These are phyloP conservation scores for Platismatia glauca DNA, from an alignment of 495 filamentous ascomycete species.

Conservation along the genomic window DNA sequence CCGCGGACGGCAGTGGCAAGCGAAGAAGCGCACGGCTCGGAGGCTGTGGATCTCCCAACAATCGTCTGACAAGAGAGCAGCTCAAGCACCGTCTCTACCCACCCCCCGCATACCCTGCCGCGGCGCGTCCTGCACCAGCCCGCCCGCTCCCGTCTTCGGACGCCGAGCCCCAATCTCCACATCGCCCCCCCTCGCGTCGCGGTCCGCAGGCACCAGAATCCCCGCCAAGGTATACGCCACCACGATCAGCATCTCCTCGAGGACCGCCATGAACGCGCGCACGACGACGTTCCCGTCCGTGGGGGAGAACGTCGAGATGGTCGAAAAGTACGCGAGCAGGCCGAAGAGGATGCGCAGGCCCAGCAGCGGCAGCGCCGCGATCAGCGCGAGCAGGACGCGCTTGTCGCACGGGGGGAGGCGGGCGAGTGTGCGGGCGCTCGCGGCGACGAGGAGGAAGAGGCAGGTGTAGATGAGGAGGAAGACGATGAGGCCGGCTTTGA, in stretches of 20 bases:
- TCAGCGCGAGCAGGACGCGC: slow-evolving; percentile 10
- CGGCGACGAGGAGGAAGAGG: slow-evolving; percentile 8
- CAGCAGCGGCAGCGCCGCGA: slow-evolving; percentile 16
- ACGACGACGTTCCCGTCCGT: slow-evolving; percentile 8
- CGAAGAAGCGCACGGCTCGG: not conserved
- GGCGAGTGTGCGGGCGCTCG: slow-evolving; percentile 6
- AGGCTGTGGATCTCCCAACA: not conserved
- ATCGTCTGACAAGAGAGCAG: not conserved
- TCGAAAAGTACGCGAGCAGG: slow-evolving; percentile 16
- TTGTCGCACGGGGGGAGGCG: slow-evolving; percentile 7
- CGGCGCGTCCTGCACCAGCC: not conserved
- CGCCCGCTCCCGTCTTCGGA: not conserved
- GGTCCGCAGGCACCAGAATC: slow-evolving; percentile 32
- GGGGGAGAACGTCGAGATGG: slow-evolving; percentile 4
- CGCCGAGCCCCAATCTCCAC: not conserved
- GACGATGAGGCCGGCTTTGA: slow-evolving; percentile 16
- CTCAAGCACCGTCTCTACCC: not conserved
- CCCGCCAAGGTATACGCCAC: slow-evolving; percentile 13
- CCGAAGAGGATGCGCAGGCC: slow-evolving; percentile 17
- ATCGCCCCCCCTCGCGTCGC: slow-evolving; percentile 32
- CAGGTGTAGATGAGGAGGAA: slow-evolving; percentile 18
- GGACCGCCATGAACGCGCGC: slow-evolving; percentile 9
- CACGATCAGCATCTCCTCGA: slow-evolving; percentile 21
- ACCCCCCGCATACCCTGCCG: not conserved
- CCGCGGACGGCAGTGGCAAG: not conserved